These are phyloP conservation scores for Citeromyces nyonsensis DNA, from an alignment of 805 yeast species.

Conservation along the genomic window DNA sequence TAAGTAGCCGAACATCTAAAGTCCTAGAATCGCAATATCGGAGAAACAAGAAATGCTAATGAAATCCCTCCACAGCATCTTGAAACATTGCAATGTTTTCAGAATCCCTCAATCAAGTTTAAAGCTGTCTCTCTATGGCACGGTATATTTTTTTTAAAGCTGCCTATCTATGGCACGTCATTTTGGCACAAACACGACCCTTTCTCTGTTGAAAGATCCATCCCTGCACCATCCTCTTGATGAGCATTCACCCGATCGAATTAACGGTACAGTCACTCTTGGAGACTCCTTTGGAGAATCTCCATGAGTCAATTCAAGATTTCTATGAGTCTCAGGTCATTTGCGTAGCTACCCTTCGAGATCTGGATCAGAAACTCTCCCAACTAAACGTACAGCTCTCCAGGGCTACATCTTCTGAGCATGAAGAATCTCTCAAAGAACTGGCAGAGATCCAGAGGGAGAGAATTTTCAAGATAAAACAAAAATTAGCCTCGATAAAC, in stretches of 20 bases:
- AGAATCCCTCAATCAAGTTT: too few species aligned
- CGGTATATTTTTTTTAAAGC: too few species aligned
- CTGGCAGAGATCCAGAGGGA: slow-evolving; percentile 3
- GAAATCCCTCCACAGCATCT: too few species aligned
- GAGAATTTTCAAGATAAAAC: slow-evolving; percentile 10
- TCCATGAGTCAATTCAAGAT: slow-evolving; percentile 32
- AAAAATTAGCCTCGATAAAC: slow-evolving; percentile 9
- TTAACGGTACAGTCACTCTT: slow-evolving; percentile 38
- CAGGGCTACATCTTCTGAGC: slow-evolving; percentile 8
- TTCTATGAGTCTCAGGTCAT: slow-evolving; percentile 43
- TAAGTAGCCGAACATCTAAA: too few species aligned
- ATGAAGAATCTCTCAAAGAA: neutral
- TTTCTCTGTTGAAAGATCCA: too few species aligned
- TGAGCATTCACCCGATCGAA: slow-evolving; percentile 41
- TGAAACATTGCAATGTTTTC: too few species aligned
- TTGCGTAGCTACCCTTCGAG: slow-evolving; percentile 28
- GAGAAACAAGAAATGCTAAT: too few species aligned
- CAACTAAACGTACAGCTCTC: slow-evolving; percentile 7
- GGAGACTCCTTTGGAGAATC: slow-evolving; percentile 34
- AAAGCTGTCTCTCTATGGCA: too few species aligned
- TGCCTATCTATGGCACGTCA: too few species aligned
- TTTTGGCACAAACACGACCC: too few species aligned
- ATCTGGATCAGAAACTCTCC: slow-evolving; percentile 18
- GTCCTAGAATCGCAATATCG: too few species aligned
- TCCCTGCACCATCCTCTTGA: neutral